Conservation (phyloP, 1,139 yeast species). For the Komagataea norvegica region DNA sequence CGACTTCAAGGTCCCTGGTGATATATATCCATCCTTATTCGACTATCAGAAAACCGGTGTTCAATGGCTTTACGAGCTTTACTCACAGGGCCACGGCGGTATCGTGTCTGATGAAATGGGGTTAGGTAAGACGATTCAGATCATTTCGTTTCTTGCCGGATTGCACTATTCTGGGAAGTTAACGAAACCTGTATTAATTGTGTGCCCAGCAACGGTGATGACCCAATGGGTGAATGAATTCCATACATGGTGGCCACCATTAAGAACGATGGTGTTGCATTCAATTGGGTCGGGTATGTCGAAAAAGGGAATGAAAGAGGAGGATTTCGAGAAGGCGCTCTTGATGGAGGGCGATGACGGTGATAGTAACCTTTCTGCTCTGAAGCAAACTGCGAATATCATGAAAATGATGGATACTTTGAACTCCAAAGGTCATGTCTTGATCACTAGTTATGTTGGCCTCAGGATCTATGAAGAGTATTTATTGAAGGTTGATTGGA, state of each 20-base stretch:
- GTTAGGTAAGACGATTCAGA: slow-evolving; percentile 88
- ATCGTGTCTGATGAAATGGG: slow-evolving; percentile 99
- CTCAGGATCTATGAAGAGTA: slow-evolving; percentile 68
- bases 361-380: slow-evolving; percentile 27
- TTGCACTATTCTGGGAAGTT: slow-evolving; percentile 75
- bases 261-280: slow-evolving; percentile 80
- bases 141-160: slow-evolving; percentile 86
- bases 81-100: slow-evolving; percentile 86
- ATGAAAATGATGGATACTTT: slow-evolving; percentile 31
- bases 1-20: slow-evolving; percentile 79
- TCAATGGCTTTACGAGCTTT: slow-evolving; percentile 74
- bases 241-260: slow-evolving; percentile 98
- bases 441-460: slow-evolving; percentile 92
- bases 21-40: slow-evolving; percentile 77
- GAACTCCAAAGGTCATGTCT: slow-evolving; percentile 61
- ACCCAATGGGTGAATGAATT: slow-evolving; percentile 95
- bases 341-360: slow-evolving; percentile 44
- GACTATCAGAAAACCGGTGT: slow-evolving; percentile 94
- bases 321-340: slow-evolving; percentile 44
- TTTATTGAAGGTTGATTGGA: slow-evolving; percentile 74
- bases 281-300: slow-evolving; percentile 90
- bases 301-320: slow-evolving; percentile 38
- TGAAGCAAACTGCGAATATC: slow-evolving; percentile 27
- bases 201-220: slow-evolving; percentile 95
- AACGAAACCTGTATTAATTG: slow-evolving; percentile 75